Base-by-base conservation (phyloP, 768 basidiomycete species). In the Suillus hirtellus region DNA sequence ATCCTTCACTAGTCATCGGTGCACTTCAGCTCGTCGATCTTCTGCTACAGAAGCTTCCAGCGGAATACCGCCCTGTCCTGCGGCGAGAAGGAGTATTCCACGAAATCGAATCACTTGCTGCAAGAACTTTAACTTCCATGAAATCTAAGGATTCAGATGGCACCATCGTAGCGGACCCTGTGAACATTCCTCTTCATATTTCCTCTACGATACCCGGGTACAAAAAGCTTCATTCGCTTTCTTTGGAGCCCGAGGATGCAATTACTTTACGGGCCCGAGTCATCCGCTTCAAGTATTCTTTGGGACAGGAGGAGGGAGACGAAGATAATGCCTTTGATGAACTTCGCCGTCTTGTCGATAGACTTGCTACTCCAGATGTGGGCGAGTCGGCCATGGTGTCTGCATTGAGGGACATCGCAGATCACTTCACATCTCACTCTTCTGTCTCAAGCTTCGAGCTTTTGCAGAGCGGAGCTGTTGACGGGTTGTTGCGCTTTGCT, bases 401-500 rank as follows among this genome's bases (percentile, higher is more conserved):
- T 46, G 84, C 85, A 3, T 76, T 97, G 38, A 82, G 82, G 64
- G 88, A 90, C 66, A 79, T 99, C n/a, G 92, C 92, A 2, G 84
- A 84, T 40, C 81, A 95, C 47, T 96, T 99, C 72, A 78, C 88
- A 1, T 87, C 87, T 14, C 84, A 89, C 34, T 85, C 84, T 5
- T 90, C 94, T 10, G 86, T 99, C 5, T 98, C 95, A 2, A 97
- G 95, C 75, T 99, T 99, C 67, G 97, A 99, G 77, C 76, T 99
- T 54, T 78, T 98, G 62, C 92, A 98, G 72, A 96, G 94, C 70
- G 97, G 96, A 3, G 84, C 97, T 5, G 90, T 98, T 2, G 95
- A 96, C 68, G 89, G 88, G 14, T 73, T 99, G 60, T 81, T 99
- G 60, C 86, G 85, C 61, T 94, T 94, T 75, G 86, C 93, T 5